Evolutionary conservation across 441 rosid genomes (phyloP), one percentile per base, ranked within the genome.

Genomic region (Hypseocharis bilobata): DNA sequence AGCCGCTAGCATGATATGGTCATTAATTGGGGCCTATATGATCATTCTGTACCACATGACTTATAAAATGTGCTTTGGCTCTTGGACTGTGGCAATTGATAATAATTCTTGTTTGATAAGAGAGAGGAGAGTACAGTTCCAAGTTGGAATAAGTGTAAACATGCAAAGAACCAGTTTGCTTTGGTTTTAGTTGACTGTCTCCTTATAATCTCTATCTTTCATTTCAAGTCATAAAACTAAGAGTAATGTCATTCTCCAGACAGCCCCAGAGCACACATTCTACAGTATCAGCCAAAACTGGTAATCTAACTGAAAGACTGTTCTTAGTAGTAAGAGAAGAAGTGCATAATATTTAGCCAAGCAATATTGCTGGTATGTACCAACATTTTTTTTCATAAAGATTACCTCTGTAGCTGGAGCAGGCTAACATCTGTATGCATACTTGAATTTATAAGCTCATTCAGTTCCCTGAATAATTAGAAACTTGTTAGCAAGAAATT

Each of bases 401-500:
- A 11, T 54, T 54, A 54, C 59, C 59, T 26, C 11, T 11, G 5
- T 23, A 7, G 16, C 52, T 45, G 20, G 52, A 45, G 20, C 7
- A 45, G 52, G 4, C 52, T 45, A 45, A 2, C 62, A 28, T 16
- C 6, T 8, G 22, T 30, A 4, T 6, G 38, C 5, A 28, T 14
- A 22, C 17, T 28, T 29, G 38, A 57, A 27, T 27, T 22, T 57
- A 29, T 29, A 20, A 6, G 32, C 36, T 27, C 26, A 6, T 28
- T 2, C 36, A 30, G n/a, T n/a, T n/a, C 28, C 59, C 25, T 3
- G 25, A 25, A 54, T 13, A 54, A 25, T 54, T 11, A 10, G 23
- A 45, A 67, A 42, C 51, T 29, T 40, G 40, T 32, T 22, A 13
- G 16, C 30, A 42, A 54, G 34, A 40, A 57, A 56, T 56, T 56